phyloP scores from a whole-genome alignment of 2,329 filamentous ascomycete genomes.

The Neonectria hederae region DNA sequence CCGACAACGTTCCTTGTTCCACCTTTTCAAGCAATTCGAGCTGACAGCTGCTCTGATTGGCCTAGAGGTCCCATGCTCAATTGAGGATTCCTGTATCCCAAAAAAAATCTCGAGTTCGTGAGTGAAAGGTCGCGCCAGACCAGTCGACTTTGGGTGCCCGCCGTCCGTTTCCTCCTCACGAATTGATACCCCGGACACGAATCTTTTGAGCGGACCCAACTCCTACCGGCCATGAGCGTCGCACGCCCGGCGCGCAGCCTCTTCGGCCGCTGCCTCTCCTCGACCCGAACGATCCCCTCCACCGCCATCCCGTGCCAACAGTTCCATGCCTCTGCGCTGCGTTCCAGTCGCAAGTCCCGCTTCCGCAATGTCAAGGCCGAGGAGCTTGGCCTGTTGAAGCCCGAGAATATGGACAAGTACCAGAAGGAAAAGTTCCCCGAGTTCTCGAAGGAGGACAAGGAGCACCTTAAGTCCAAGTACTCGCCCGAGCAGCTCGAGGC shows the following conservation, averaged over 20 bases:
- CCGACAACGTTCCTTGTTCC: neutral
- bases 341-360: conserved; percentile 58
- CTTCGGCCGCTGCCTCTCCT: conserved; percentile 60
- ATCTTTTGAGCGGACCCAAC: conserved; percentile 21
- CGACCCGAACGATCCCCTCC: conserved; percentile 39
- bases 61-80: conserved; percentile 22
- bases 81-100: conserved; percentile 40
- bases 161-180: conserved; percentile 15
- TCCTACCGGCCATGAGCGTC: conserved; percentile 60
- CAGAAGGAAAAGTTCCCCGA: conserved; percentile 63
- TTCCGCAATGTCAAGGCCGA: conserved; percentile 64
- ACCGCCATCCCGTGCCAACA: conserved; percentile 48
- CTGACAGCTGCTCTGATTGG: conserved; percentile 31
- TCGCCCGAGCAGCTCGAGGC: conserved; percentile 83
- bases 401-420: conserved; percentile 56
- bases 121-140: conserved; percentile 33
- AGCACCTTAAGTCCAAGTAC: conserved; percentile 72
- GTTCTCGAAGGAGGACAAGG: conserved; percentile 74
- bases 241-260: conserved; percentile 64
- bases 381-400: conserved; percentile 60
- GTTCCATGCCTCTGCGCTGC: conserved; percentile 63
- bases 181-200: conserved; percentile 18
- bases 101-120: conserved; percentile 49
- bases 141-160: conserved; percentile 22
- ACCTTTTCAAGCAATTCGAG: neutral